Base-by-base conservation (phyloP, 371 early-diverging fungal genomes). In the Lichtheimia ramosa region DNA sequence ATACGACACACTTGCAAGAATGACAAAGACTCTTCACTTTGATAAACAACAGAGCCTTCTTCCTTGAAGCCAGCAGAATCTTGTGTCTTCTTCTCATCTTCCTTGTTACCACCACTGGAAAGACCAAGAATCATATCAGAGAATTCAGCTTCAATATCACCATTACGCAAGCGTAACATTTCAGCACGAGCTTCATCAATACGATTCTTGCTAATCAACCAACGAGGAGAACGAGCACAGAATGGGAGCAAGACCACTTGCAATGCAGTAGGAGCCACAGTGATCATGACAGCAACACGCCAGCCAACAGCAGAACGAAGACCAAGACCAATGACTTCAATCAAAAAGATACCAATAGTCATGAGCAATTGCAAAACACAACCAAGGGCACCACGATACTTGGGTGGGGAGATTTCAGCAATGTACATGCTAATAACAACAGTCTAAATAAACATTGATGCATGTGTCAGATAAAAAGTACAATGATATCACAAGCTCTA, bases 351-450 rank as follows among this genome's bases (percentile, higher is more conserved):
- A 51, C 95, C 96, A 48, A 88, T 56, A n/a, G 92, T 87, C 54
- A 92, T 71, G 23, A 91, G 84, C 56, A 94, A 76, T 71, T 94
- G 94, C 59, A 93, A 85, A 52, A 87, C 73, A 15, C 92, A 80
- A 40, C 83, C 80, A 41, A 91, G 71, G 12, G 84, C 78, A 25
- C 94, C 96, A 65, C 94, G 85, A 18, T 73, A 71, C n/a, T 80
- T 73, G 1, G 83, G 76, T 1, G 94, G 91, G 2, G 94, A 70
- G 41, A 95, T 84, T 67, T 94, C 93, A 16, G 87, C 85, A 41
- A 96, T 82, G 61, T 95, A 96, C 23, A 87, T 83, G 4, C 93
- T 86, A 5, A 92, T 88, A 12, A 85, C 86, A 28, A 86, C 90
- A 42, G 93, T 89, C 56, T 55, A 16, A 4, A 13, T n/a, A 41